These are phyloP conservation scores for Murraya paniculata DNA, from an alignment of 345 rosid genomes.

Conservation along the genomic window DNA sequence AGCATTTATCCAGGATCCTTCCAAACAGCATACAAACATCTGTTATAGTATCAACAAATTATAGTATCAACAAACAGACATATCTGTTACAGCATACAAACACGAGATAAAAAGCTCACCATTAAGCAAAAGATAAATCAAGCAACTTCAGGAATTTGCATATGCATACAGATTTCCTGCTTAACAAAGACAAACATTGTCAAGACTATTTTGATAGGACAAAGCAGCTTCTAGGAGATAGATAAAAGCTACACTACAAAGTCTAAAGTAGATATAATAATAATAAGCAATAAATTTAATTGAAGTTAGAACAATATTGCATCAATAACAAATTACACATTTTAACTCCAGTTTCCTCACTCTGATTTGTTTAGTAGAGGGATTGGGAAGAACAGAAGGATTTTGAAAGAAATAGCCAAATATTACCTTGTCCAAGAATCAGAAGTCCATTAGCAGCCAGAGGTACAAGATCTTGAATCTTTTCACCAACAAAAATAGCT, in stretches of 20 bases:
- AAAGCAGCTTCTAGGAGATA: neutral
- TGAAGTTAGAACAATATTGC: neutral
- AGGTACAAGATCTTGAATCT: conserved; percentile 56
- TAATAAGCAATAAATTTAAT: neutral
- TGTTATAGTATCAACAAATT: neutral
- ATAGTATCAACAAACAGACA: neutral
- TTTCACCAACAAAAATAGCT: conserved; percentile 60
- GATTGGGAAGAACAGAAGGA: neutral
- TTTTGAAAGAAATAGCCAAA: conserved; percentile 7
- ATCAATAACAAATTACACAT: neutral
- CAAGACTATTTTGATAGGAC: neutral
- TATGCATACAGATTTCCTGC: conserved; percentile 66
- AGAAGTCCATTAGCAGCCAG: conserved; percentile 50
- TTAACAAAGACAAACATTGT: conserved; percentile 8
- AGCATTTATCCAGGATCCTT: conserved; percentile 24
- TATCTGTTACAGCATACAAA: neutral
- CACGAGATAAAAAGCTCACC: conserved; percentile 30
- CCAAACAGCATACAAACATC: conserved; percentile 19
- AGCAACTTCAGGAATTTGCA: conserved; percentile 50
- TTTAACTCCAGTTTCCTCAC: neutral
- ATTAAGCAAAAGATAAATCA: conserved; percentile 16
- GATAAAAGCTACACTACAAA: neutral
- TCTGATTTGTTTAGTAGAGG: neutral
- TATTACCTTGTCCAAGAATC: conserved; percentile 72
- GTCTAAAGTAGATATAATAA: neutral